These are phyloP conservation scores for Boletus vinaceobasis DNA, from an alignment of 768 basidiomycete genomes.

Conservation along the genomic window DNA sequence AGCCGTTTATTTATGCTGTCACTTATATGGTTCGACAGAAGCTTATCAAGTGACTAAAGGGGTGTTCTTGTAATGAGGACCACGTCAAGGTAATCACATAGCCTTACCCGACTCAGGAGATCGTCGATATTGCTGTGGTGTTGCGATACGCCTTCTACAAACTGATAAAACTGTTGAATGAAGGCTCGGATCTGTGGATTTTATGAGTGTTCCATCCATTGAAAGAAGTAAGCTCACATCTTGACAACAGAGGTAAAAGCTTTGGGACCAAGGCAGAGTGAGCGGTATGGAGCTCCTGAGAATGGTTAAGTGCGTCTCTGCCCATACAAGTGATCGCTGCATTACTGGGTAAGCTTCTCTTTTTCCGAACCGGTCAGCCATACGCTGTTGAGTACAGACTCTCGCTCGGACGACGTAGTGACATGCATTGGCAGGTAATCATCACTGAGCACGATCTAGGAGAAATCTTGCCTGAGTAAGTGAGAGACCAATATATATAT, in stretches of 20 bases:
- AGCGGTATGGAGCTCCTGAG: slow-evolving; percentile 62
- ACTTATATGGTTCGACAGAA: slow-evolving; percentile 74
- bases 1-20: slow-evolving; percentile 74
- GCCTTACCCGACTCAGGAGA: slow-evolving; percentile 74
- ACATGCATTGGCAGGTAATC: slow-evolving; percentile 88
- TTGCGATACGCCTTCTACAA: slow-evolving; percentile 91
- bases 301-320: slow-evolving; percentile 1
- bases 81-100: neutral
- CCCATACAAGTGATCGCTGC: neutral
- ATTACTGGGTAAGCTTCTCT: slow-evolving; percentile 53
- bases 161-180: slow-evolving; percentile 93
- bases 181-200: slow-evolving; percentile 70
- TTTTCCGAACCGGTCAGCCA: slow-evolving; percentile 76
- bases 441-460: slow-evolving; percentile 78
- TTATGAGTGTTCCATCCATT: neutral
- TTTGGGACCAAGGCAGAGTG: slow-evolving; percentile 89
- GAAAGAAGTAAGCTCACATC: slow-evolving; percentile 45
- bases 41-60: slow-evolving; percentile 75
- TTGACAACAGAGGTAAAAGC: slow-evolving; percentile 93
- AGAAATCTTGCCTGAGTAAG: neutral
- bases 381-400: slow-evolving; percentile 71
- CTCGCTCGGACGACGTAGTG: slow-evolving; percentile 57
- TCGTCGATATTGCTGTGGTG: slow-evolving; percentile 91
- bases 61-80: slow-evolving; percentile 1
- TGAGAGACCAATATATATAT: neutral